Percentiles rank a stretch among this genome's conserved stretches.
Evolutionary conservation across 306 rosid species (phyloP).

Genomic region (Cucumis cinereus): DNA sequence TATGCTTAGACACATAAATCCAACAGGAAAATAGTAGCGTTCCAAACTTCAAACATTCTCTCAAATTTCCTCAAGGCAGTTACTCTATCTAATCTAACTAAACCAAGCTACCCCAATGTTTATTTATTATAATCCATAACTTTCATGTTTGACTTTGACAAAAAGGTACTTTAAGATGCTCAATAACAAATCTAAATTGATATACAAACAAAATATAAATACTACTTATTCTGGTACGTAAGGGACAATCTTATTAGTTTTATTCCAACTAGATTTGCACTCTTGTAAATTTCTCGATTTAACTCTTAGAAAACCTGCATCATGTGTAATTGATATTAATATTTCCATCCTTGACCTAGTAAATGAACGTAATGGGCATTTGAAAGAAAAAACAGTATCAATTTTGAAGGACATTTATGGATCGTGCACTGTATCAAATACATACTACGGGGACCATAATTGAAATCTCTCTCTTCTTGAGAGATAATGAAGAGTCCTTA

Average conservation of each 20-base stretch:
- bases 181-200: neutral
- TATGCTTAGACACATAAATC: neutral
- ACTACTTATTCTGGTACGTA: neutral
- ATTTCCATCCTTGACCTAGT: neutral
- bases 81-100: neutral
- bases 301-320: neutral
- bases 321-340: neutral
- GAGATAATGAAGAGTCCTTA: neutral
- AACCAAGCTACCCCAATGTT: neutral
- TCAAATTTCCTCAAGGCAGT: neutral
- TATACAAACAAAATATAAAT: neutral
- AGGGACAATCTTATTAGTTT: no score
- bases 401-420: neutral
- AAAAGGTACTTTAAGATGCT: neutral
- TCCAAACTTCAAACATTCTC: neutral
- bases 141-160: neutral
- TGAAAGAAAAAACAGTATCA: neutral
- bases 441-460: neutral
- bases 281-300: no score
- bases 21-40: neutral
- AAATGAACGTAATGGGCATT: neutral
- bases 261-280: no score
- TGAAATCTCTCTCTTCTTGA: neutral
- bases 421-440: no score
- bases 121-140: neutral